Conservation (phyloP, 2,329 filamentous ascomycete species). For the Sporothrix variecibatus region DNA sequence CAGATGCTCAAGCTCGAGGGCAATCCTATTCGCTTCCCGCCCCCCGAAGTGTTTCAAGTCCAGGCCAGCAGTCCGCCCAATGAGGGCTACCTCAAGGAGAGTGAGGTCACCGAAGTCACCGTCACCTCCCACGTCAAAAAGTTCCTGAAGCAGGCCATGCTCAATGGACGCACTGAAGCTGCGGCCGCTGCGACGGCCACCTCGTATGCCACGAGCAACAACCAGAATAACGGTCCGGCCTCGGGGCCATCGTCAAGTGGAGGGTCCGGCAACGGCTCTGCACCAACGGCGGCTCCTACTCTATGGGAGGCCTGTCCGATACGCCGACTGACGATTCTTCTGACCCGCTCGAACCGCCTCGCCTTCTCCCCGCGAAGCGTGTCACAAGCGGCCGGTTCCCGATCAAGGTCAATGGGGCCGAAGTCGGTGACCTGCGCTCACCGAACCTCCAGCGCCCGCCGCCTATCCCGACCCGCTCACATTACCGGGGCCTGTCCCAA, state of each 20-base stretch:
- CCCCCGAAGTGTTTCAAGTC: conserved; percentile 66
- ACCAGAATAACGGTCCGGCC: conserved; percentile 6
- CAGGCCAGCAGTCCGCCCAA: conserved; percentile 58
- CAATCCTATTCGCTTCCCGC: conserved; percentile 81
- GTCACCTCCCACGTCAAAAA: conserved; percentile 64
- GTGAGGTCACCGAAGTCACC: conserved; percentile 63
- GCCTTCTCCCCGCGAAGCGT: conserved; percentile 61
- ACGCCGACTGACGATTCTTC: conserved; percentile 63
- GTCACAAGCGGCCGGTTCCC: conserved; percentile 66
- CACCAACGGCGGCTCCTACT: not conserved
- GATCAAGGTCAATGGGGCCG: conserved; percentile 72
- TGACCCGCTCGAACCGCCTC: conserved; percentile 78
- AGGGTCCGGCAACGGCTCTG: conserved; percentile 19
- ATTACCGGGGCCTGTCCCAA: conserved; percentile 74
- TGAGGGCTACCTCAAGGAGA: conserved; percentile 59
- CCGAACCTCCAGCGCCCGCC: conserved; percentile 68
- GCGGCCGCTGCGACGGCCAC: not conserved
- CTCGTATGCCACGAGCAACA: not conserved
- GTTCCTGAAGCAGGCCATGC: conserved; percentile 56
- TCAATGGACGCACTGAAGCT: conserved; percentile 52
- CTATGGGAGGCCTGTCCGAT: conserved; percentile 41
- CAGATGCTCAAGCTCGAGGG: conserved; percentile 88
- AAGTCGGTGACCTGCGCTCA: conserved; percentile 67
- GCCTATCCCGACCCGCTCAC: conserved; percentile 77
- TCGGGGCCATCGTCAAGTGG: conserved; percentile 19